phyloP scores from a whole-genome alignment of 2,329 filamentous ascomycete genomes.

The Sclerotinia spermophila region DNA sequence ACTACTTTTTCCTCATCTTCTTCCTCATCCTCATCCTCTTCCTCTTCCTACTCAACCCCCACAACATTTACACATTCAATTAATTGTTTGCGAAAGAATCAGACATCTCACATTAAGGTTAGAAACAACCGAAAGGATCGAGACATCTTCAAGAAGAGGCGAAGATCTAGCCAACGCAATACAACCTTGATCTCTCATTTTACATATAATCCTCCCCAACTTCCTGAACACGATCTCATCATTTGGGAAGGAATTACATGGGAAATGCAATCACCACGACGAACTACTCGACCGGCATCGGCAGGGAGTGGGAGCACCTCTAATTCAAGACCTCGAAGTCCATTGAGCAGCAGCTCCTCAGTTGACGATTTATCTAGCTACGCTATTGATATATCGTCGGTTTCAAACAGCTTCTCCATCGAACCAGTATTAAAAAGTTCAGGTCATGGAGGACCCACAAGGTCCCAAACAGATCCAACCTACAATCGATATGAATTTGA shows the following conservation, averaged over 20 bases:
- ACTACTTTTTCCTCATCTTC: neutral
- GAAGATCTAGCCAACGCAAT: constrained; percentile 18
- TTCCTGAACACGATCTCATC: constrained; percentile 8
- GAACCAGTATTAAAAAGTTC: constrained; percentile 16
- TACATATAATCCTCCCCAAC: constrained; percentile 22
- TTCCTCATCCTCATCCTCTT: constrained; percentile 1
- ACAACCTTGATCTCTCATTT: constrained; percentile 26
- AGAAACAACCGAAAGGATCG: constrained; percentile 15
- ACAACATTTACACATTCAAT: neutral
- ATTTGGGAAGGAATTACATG: constrained; percentile 17
- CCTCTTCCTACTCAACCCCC: neutral
- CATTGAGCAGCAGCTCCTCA: constrained; percentile 32
- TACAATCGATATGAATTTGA: constrained; percentile 22
- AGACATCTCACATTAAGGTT: neutral
- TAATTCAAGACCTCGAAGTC: constrained; percentile 32
- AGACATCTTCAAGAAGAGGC: neutral
- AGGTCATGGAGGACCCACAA: constrained; percentile 24
- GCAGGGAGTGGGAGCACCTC: constrained; percentile 26
- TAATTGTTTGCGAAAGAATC: constrained; percentile 7
- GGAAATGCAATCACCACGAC: constrained; percentile 27
- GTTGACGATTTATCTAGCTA: constrained; percentile 27
- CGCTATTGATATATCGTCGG: constrained; percentile 27
- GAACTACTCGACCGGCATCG: constrained; percentile 23
- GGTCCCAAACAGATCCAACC: constrained; percentile 22
- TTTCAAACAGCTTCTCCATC: constrained; percentile 1